Percentiles rank a stretch among this genome's conserved stretches.
phyloP scores from a whole-genome alignment of 208 protist genomes.

The Crithidia fasciculata region DNA sequence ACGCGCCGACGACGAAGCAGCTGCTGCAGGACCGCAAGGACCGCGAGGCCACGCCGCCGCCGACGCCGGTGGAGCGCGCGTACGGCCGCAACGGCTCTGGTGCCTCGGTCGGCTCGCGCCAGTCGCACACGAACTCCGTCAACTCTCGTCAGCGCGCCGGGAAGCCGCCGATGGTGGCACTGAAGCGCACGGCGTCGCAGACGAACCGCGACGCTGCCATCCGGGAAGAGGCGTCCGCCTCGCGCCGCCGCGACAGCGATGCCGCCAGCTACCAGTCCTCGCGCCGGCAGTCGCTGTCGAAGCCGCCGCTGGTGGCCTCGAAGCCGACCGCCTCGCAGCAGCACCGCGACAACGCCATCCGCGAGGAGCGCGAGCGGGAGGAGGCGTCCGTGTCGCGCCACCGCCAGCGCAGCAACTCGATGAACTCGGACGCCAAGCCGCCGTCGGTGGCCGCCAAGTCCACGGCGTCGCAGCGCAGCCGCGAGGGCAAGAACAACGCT shows the following conservation, averaged over 20 bases:
- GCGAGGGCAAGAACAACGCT: constrained; percentile 7
- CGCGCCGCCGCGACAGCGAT: constrained; percentile 30
- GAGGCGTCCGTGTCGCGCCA: constrained; percentile 19
- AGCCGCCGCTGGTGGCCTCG: constrained; percentile 53
- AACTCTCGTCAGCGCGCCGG: constrained; percentile 23
- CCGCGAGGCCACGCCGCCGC: constrained; percentile 38
- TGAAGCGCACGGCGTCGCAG: constrained; percentile 48
- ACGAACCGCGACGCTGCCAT: constrained; percentile 33
- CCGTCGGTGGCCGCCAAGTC: constrained; percentile 33
- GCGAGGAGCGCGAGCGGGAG: constrained; percentile 34
- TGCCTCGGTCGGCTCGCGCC: constrained; percentile 15
- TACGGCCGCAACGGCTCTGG: constrained; percentile 21
- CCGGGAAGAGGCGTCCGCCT: constrained; percentile 17
- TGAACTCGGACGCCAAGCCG: constrained; percentile 23
- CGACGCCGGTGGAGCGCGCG: constrained; percentile 26
- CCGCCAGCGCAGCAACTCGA: constrained; percentile 34
- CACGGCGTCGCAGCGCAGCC: constrained; percentile 36
- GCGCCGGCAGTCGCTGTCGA: constrained; percentile 50
- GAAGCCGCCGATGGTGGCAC: constrained; percentile 43
- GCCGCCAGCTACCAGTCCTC: constrained; percentile 41
- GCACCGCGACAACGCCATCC: constrained; percentile 43
- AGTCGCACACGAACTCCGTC: constrained; percentile 34
- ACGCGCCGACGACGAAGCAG: constrained; percentile 57
- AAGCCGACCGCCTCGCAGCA: constrained; percentile 61
- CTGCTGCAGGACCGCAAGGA: constrained; percentile 60